These are phyloP conservation scores for Penicillium polonicum DNA, from an alignment of 2,329 filamentous ascomycete genomes.

Conservation along the genomic window DNA sequence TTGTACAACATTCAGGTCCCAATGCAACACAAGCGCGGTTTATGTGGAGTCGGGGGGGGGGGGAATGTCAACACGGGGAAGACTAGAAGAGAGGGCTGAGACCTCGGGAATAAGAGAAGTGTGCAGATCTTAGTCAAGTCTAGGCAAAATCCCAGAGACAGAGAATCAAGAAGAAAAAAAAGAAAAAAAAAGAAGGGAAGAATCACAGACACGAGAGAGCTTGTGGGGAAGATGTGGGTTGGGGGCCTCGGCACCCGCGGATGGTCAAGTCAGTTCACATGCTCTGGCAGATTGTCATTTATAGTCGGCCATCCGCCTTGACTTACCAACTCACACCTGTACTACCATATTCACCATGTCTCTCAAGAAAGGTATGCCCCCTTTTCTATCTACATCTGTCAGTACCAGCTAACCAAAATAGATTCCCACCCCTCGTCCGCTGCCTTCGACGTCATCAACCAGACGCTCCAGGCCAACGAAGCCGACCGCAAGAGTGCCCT, in stretches of 20 bases:
- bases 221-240: constrained; percentile 10
- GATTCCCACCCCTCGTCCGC: constrained; percentile 84
- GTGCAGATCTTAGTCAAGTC: constrained; percentile 2
- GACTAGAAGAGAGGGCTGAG: neutral
- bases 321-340: constrained; percentile 1
- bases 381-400: neutral
- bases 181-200: neutral
- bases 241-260: constrained; percentile 21
- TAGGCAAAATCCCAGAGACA: neutral
- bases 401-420: constrained; percentile 34
- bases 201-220: constrained; percentile 1
- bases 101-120: neutral
- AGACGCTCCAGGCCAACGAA: constrained; percentile 65
- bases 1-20: constrained; percentile 14
- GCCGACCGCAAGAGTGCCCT: constrained; percentile 81
- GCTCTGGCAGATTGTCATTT: constrained; percentile 21
- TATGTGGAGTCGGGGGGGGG: constrained; percentile 4
- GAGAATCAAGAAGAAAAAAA: neutral
- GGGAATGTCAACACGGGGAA: neutral
- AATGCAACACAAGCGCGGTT: constrained; percentile 2
- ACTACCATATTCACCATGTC: constrained; percentile 57
- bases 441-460: constrained; percentile 86
- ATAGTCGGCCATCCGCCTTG: constrained; percentile 21
- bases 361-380: constrained; percentile 66
- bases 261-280: constrained; percentile 24